A percentile compares a stretch with the other conserved stretches of the same genome.
Evolutionary conservation across 2,329 filamentous ascomycete genomes (phyloP).

Genomic region (Colletotrichum tofieldiae): DNA sequence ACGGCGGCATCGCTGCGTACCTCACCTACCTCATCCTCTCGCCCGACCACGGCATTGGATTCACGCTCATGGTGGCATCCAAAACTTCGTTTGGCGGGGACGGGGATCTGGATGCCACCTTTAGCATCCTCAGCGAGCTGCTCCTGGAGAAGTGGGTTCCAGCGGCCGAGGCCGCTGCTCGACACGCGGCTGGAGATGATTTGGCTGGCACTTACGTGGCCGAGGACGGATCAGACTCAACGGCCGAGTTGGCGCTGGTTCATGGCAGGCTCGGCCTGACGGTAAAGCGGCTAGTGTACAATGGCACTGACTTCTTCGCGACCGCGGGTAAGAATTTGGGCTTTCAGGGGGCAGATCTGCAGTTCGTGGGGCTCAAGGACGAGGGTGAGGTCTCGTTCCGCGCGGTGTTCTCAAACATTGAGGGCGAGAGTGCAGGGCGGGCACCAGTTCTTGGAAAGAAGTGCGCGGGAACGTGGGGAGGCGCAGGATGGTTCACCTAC

Average conservation of each 20-base stretch:
- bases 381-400: conserved; percentile 2
- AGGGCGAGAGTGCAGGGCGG: no score
- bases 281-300: conserved; percentile 3
- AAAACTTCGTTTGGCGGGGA: conserved; percentile 14
- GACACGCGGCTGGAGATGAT: conserved; percentile 42
- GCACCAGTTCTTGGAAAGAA: background rate
- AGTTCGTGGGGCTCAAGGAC: conserved; percentile 16
- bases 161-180: conserved; percentile 45
- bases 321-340: background rate
- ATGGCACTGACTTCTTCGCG: conserved; percentile 16
- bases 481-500: conserved; percentile 41
- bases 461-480: conserved; percentile 9
- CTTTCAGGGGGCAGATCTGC: conserved; percentile 13
- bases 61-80: conserved; percentile 49
- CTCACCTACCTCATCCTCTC: conserved; percentile 44
- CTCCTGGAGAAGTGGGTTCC: conserved; percentile 42
- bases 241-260: conserved; percentile 8
- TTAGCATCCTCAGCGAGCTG: conserved; percentile 43
- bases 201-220: conserved; percentile 43
- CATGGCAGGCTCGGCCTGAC: background rate
- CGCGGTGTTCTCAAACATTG: conserved; percentile 4
- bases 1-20: conserved; percentile 50
- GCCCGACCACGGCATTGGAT: conserved; percentile 47
- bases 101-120: conserved; percentile 35
- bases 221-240: background rate